Percentiles rank a stretch among this genome's conserved stretches.
phyloP scores from a whole-genome alignment of 139 green algal species.

The Dunaliella sp. region DNA sequence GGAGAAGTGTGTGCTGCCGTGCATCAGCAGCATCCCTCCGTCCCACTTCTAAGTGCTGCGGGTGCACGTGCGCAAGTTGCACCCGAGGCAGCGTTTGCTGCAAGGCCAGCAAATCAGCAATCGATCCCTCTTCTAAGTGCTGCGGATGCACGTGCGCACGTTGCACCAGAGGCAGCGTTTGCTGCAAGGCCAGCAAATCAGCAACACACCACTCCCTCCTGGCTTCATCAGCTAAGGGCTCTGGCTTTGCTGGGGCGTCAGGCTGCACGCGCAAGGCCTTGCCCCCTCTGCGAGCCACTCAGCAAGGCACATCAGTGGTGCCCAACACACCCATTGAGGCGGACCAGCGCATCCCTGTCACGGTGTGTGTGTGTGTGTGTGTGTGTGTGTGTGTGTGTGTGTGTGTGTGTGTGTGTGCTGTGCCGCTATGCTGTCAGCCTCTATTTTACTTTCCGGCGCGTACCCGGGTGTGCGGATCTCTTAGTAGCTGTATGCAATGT shows the following conservation, averaged over 20 bases:
- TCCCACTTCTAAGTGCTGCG: no score
- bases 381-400: no score
- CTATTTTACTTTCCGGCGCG: no score
- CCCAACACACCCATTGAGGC: background rate
- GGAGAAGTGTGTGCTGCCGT: background rate
- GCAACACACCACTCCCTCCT: background rate
- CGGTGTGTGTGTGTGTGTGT: no score
- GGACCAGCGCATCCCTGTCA: constrained; percentile 35
- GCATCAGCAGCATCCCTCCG: background rate
- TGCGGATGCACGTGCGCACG: background rate
- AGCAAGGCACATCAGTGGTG: background rate
- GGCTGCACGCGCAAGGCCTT: background rate
- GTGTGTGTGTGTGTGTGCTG: no score
- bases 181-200: background rate
- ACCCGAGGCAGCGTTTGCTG: background rate
- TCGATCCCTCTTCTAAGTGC: background rate
- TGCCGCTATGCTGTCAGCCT: no score
- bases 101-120: background rate
- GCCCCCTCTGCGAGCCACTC: background rate
- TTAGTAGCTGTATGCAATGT: no score
- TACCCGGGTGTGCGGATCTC: no score
- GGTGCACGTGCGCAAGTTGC: background rate
- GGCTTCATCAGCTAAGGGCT: background rate
- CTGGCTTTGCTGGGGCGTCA: background rate
- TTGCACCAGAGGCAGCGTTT: background rate